Base-by-base conservation (phyloP, 768 basidiomycete genomes). In the Mycena galericulata region DNA sequence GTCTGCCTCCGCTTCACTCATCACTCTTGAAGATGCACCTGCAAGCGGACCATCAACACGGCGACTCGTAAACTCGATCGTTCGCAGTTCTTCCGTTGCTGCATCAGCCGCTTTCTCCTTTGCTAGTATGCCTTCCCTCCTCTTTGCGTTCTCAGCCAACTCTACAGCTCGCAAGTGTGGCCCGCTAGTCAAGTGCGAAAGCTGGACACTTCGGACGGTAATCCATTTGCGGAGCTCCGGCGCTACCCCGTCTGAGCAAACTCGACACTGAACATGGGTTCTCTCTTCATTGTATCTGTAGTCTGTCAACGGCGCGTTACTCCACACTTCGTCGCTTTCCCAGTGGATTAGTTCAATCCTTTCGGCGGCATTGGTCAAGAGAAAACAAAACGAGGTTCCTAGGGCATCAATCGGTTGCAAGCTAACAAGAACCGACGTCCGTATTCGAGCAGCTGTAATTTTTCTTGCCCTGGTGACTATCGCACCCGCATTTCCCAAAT, bases 351-450 rank as follows among this genome's bases (percentile, higher is more conserved):
- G 17, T 27, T 34, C 51, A 12, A 32, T 29, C 41, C 41, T 34
- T 47, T 46, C 4, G 57, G 57, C 12, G 57, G 57, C 57, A 58
- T 58, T 29, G 43, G 26, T 46, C 26, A 58, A 58, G 57, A 46
- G 38, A 9, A 9, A 38, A 18, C 9, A 32, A 46, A 22, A 43
- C 45, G n/a, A 24, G 27, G 41, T 14, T 26, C 43, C 57, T n/a
- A 18, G 20, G 36, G 17, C n/a, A 5, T 27, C 41, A 43, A 45
- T 58, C 17, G 10, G 9, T 9, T 38, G 38, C 38, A 38, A n/a
- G n/a, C n/a, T n/a, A n/a, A n/a, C n/a, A n/a, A n/a, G n/a, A n/a
- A n/a, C n/a, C n/a, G n/a, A n/a, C n/a, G n/a, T n/a, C n/a, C 22
- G 30, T 55, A 55, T 40, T 55, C 22, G 54, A 55, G 22, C 7